phyloP scores from a whole-genome alignment of 192 early-diverging fungal genomes.

The Diversispora eburnea region DNA sequence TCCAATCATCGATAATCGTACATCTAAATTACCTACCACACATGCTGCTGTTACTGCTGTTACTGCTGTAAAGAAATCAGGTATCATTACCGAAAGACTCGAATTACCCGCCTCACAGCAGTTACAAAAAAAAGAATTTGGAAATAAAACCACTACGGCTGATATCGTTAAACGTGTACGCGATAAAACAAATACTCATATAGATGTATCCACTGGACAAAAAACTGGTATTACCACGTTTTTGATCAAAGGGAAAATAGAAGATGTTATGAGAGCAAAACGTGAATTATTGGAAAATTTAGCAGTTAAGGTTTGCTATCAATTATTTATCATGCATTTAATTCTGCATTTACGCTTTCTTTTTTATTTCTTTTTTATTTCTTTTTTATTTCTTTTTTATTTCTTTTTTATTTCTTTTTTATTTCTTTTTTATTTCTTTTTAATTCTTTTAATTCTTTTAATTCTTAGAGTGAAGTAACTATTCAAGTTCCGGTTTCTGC shows the following conservation, averaged over 20 bases:
- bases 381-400: no score
- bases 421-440: no score
- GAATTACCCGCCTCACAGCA: conserved; percentile 27
- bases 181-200: conserved; percentile 66
- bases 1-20: not conserved
- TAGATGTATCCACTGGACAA: conserved; percentile 78
- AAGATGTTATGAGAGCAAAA: conserved; percentile 73
- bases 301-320: conserved; percentile 57
- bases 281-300: conserved; percentile 71
- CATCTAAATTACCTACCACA: not conserved
- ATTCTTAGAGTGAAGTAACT: conserved; percentile 37
- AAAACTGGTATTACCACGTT: conserved; percentile 73
- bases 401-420: no score
- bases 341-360: not conserved
- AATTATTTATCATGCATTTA: not conserved
- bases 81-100: conserved; percentile 13
- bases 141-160: conserved; percentile 39
- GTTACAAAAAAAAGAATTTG: conserved; percentile 26
- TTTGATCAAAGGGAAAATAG: conserved; percentile 77
- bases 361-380: not conserved
- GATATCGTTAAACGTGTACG: conserved; percentile 62
- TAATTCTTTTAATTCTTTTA: not conserved
- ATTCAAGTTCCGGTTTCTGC: conserved; percentile 74
- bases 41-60: not conserved
- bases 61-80: not conserved